phyloP scores from a whole-genome alignment of 1,284 basidiomycete species.

The Xerocomus amazonicus region DNA sequence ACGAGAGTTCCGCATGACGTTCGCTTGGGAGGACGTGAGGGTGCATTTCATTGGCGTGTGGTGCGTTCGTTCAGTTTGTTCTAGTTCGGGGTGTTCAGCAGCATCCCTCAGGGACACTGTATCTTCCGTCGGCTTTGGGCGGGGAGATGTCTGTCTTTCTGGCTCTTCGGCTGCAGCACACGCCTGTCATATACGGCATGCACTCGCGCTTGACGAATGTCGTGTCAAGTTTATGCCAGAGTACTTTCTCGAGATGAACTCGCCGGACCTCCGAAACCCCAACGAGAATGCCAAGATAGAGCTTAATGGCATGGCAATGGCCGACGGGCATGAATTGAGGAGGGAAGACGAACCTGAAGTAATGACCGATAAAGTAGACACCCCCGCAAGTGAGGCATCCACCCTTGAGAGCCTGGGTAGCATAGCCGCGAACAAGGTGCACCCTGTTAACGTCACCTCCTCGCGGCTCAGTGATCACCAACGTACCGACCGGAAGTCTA shows the following conservation, averaged over 20 bases:
- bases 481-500: constrained; percentile 1
- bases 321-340: neutral
- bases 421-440: neutral
- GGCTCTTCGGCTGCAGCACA: constrained; percentile 18
- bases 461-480: neutral
- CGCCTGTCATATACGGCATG: constrained; percentile 26
- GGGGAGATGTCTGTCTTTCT: constrained; percentile 20
- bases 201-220: constrained; percentile 32
- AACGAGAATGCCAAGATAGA: neutral
- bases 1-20: constrained; percentile 19
- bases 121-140: constrained; percentile 30
- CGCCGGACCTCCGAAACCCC: constrained; percentile 6
- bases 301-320: neutral
- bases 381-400: constrained; percentile 4
- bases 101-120: constrained; percentile 22
- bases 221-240: constrained; percentile 39
- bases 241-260: constrained; percentile 21
- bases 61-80: constrained; percentile 13
- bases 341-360: neutral
- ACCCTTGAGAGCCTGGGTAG: constrained; percentile 4
- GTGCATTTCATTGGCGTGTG: constrained; percentile 35
- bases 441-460: neutral
- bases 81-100: neutral
- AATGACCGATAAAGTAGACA: neutral
- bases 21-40: constrained; percentile 16